Conservation (phyloP, 352 stramenopile species). For the Globisporangium okanoganense region DNA sequence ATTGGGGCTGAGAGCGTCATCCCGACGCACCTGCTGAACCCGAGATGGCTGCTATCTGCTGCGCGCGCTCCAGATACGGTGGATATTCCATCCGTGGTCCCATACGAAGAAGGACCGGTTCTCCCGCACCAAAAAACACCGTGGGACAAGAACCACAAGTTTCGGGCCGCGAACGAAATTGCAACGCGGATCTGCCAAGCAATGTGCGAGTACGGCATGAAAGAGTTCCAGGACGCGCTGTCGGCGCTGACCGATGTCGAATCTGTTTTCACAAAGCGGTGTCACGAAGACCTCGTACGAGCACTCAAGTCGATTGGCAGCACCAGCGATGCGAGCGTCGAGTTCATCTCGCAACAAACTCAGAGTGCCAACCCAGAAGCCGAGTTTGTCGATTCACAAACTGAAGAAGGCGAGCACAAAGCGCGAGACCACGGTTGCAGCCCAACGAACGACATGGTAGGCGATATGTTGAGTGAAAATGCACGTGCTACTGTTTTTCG, state of each 20-base stretch:
- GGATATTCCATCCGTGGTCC: too few species aligned
- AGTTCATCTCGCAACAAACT: too few species aligned
- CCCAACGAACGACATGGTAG: too few species aligned
- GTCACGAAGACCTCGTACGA: not conserved
- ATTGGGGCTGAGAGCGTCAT: conserved; percentile 18
- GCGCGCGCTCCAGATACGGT: not conserved
- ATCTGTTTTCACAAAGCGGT: not conserved
- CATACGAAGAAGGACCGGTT: too few species aligned
- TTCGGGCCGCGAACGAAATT: not conserved
- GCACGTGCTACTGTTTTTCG: too few species aligned
- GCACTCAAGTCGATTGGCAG: not conserved
- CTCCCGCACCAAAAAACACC: too few species aligned
- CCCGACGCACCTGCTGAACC: conserved; percentile 10
- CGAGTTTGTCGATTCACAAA: too few species aligned
- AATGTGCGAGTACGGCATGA: not conserved
- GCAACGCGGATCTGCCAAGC: not conserved
- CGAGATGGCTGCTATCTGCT: conserved; percentile 13
- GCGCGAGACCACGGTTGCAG: too few species aligned
- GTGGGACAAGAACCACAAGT: not conserved
- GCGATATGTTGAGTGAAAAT: too few species aligned
- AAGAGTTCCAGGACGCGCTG: not conserved
- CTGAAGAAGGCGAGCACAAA: too few species aligned
- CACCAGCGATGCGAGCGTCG: too few species aligned
- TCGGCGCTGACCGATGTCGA: not conserved
- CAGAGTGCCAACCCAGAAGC: too few species aligned